These are phyloP conservation scores for Dactylonectria estremocensis DNA, from an alignment of 2,329 filamentous ascomycete species.

Conservation along the genomic window DNA sequence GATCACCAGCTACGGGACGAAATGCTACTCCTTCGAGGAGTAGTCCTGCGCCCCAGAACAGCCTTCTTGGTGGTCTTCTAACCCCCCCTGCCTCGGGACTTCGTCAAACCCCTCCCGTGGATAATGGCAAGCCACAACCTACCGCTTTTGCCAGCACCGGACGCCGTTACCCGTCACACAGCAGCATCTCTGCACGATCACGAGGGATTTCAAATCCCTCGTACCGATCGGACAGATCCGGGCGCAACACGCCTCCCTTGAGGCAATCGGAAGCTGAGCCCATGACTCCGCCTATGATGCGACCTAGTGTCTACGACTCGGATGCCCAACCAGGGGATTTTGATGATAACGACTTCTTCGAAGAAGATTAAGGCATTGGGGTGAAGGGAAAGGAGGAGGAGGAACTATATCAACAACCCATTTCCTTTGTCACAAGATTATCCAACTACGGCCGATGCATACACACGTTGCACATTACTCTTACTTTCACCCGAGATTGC, in stretches of 20 bases:
- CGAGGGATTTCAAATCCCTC: constrained; percentile 53
- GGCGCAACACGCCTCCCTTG: constrained; percentile 55
- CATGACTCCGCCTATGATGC: constrained; percentile 75
- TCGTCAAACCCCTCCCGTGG: constrained; percentile 70
- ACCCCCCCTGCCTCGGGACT: constrained; percentile 88
- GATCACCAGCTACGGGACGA: constrained; percentile 58
- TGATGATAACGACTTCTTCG: constrained; percentile 73
- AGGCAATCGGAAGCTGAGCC: constrained; percentile 59
- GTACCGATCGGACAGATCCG: constrained; percentile 38
- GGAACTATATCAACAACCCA: constrained; percentile 31
- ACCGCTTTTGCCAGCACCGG: constrained; percentile 75
- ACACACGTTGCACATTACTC: constrained; percentile 44
- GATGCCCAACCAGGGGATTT: constrained; percentile 73
- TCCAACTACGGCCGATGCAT: constrained; percentile 45
- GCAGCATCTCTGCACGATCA: constrained; percentile 43
- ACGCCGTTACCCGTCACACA: constrained; percentile 68
- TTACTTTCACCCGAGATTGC: constrained; percentile 51
- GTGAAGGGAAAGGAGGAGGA: constrained; percentile 17
- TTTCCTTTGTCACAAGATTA: constrained; percentile 50
- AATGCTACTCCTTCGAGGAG: constrained; percentile 74
- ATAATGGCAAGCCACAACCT: constrained; percentile 62
- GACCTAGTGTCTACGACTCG: constrained; percentile 70
- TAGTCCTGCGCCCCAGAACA: constrained; percentile 66
- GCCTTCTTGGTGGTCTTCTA: constrained; percentile 84
- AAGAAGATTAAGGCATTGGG: constrained; percentile 58